Percentiles rank a stretch among this genome's conserved stretches.
phyloP scores from a whole-genome alignment of 768 basidiomycete genomes.

The Suillus fuscotomentosus region DNA sequence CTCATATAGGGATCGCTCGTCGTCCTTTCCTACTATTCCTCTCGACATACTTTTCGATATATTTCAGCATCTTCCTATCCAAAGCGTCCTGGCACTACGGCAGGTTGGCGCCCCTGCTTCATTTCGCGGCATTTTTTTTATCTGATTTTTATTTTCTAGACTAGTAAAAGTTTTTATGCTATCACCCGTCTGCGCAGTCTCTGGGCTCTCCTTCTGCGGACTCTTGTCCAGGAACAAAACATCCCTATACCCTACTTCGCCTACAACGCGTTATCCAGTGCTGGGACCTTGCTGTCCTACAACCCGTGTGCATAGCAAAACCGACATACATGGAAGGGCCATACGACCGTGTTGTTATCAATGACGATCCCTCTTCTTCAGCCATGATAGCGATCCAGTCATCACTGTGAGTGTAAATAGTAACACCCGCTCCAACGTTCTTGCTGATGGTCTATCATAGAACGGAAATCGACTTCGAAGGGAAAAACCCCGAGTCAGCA shows the following conservation, averaged over 20 bases:
- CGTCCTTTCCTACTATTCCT: constrained; percentile 35
- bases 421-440: not conserved
- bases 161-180: constrained; percentile 41
- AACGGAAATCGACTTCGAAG: constrained; percentile 41
- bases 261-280: constrained; percentile 44
- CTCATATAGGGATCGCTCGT: constrained; percentile 5
- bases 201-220: constrained; percentile 47
- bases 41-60: constrained; percentile 48
- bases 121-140: not conserved
- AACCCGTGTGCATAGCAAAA: constrained; percentile 42
- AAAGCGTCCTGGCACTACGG: constrained; percentile 44
- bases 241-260: constrained; percentile 48
- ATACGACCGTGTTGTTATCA: constrained; percentile 45
- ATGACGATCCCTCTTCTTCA: constrained; percentile 33
- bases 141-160: constrained; percentile 31
- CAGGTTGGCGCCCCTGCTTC: constrained; percentile 34
- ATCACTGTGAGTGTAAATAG: constrained; percentile 32
- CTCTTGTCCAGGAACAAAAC: constrained; percentile 38
- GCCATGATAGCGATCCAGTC: constrained; percentile 44
- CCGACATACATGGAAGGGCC: constrained; percentile 30
- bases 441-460: constrained; percentile 20
- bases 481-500: constrained; percentile 32
- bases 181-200: constrained; percentile 47
- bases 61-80: constrained; percentile 38
- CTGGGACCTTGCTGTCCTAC: constrained; percentile 46